Conservation (phyloP, 305 asterid genomes). For the Monarda citriodora region DNA sequence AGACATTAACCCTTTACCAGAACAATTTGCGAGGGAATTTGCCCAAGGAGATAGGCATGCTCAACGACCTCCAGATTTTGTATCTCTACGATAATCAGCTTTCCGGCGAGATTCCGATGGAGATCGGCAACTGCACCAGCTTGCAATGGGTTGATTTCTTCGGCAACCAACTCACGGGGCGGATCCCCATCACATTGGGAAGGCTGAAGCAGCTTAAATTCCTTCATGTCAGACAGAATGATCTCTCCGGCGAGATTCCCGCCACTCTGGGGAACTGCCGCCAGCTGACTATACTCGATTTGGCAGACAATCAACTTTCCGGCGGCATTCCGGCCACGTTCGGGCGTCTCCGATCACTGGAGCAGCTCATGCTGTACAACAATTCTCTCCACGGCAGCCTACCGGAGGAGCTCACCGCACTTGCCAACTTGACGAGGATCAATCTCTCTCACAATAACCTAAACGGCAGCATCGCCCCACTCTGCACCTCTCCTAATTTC, state of each 20-base stretch:
- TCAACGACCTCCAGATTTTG: slow-evolving; percentile 57
- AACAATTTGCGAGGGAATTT: slow-evolving; percentile 58
- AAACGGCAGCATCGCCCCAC: slow-evolving; percentile 73
- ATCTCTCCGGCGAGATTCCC: slow-evolving; percentile 80
- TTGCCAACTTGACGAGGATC: slow-evolving; percentile 78
- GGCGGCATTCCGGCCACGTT: slow-evolving; percentile 69
- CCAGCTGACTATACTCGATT: slow-evolving; percentile 61
- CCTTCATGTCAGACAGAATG: slow-evolving; percentile 84
- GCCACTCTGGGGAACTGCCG: slow-evolving; percentile 72
- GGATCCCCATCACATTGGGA: slow-evolving; percentile 71
- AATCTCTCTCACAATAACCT: slow-evolving; percentile 74
- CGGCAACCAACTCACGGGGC: slow-evolving; percentile 73
- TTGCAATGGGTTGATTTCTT: slow-evolving; percentile 82
- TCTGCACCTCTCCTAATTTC: slow-evolving; percentile 59
- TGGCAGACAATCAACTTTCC: slow-evolving; percentile 80
- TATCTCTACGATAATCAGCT: slow-evolving; percentile 78
- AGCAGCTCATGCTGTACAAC: slow-evolving; percentile 85
- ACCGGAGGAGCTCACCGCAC: slow-evolving; percentile 52
- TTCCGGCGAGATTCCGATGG: slow-evolving; percentile 76
- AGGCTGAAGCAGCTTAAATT: slow-evolving; percentile 60
- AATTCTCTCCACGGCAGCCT: slow-evolving; percentile 77
- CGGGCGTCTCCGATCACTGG: slow-evolving; percentile 60
- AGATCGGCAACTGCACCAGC: slow-evolving; percentile 78
- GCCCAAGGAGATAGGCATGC: slow-evolving; percentile 82
- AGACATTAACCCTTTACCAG: slow-evolving; percentile 68